Evolutionary conservation across 2,329 filamentous ascomycete genomes (phyloP).

Genomic region (Fusarium sterilihyphosum): DNA sequence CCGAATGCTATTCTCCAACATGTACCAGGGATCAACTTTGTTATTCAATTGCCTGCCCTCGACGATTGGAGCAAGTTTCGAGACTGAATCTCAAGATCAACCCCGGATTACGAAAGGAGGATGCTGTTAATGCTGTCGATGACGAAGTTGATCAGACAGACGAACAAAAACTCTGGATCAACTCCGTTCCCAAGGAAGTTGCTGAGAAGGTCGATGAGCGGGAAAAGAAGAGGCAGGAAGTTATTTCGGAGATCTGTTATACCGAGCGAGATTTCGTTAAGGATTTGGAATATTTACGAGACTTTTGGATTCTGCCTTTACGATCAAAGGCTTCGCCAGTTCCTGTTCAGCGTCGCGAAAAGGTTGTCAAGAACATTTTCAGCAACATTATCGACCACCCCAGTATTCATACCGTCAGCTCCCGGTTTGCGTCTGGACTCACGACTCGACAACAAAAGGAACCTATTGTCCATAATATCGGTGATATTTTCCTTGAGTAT

Average conservation of each 20-base stretch:
- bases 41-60: constrained; percentile 96
- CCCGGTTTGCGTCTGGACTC: constrained; percentile 84
- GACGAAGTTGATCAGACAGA: constrained; percentile 86
- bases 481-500: constrained; percentile 93
- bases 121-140: constrained; percentile 70
- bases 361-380: constrained; percentile 94
- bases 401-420: constrained; percentile 89
- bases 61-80: constrained; percentile 93
- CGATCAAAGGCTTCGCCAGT: constrained; percentile 86
- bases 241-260: constrained; percentile 98
- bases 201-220: constrained; percentile 88
- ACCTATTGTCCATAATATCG: constrained; percentile 87
- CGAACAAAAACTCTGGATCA: constrained; percentile 99
- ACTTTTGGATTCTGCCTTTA: constrained; percentile 98
- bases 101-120: constrained; percentile 79
- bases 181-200: constrained; percentile 94
- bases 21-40: constrained; percentile 95
- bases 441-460: constrained; percentile 91
- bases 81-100: constrained; percentile 93
- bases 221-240: constrained; percentile 97
- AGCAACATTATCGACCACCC: constrained; percentile 89
- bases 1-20: constrained; percentile 97
- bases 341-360: constrained; percentile 85
- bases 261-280: constrained; percentile 99
- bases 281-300: constrained; percentile 94